phyloP scores from a whole-genome alignment of 768 basidiomycete species.

The Rubroboletus pulcherrimus region DNA sequence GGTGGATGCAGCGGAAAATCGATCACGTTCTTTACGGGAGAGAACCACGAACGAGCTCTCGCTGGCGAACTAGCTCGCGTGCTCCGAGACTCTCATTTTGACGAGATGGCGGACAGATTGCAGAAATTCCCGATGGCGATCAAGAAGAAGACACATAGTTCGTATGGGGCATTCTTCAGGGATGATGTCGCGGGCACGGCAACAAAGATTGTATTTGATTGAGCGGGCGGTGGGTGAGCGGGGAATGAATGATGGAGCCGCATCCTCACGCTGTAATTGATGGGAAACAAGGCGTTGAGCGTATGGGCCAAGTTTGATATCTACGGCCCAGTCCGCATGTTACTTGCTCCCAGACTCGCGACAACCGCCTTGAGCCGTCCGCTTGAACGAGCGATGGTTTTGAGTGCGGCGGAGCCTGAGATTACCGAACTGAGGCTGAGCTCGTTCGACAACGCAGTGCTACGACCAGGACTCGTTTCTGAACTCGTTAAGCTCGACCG shows the following conservation, averaged over 20 bases:
- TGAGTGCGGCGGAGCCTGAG: not conserved
- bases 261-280: conserved; percentile 8
- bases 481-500: not conserved
- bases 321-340: not conserved
- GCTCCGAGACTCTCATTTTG: conserved; percentile 81
- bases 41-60: conserved; percentile 75
- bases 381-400: not conserved
- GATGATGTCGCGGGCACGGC: conserved; percentile 58
- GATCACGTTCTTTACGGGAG: conserved; percentile 96
- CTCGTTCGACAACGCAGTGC: not conserved
- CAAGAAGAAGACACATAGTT: conserved; percentile 91
- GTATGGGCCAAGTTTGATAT: not conserved
- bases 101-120: conserved; percentile 57
- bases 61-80: conserved; percentile 94
- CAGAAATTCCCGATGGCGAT: conserved; percentile 93
- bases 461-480: not conserved
- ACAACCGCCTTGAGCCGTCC: not conserved
- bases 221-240: conserved; percentile 15
- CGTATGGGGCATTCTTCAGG: conserved; percentile 83
- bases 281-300: conserved; percentile 5
- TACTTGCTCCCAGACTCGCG: not conserved
- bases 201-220: conserved; percentile 73
- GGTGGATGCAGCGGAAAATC: conserved; percentile 88
- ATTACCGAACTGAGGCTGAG: not conserved
- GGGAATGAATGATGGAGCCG: not conserved